Conservation (phyloP, 306 rosid genomes). For the Chamaecrista fasciculata region DNA sequence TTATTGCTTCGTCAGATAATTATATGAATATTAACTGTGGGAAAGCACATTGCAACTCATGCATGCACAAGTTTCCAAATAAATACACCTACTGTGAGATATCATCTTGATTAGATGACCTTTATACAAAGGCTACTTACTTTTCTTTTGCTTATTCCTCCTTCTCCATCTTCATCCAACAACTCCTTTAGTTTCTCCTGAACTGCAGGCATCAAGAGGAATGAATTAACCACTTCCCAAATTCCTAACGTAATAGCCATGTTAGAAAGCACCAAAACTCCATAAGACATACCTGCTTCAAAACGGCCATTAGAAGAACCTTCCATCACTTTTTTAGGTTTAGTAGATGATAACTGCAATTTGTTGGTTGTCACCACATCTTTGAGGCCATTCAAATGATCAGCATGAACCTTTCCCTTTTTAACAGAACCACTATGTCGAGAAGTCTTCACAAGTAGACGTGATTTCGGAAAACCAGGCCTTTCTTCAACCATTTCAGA, state of each 20-base stretch:
- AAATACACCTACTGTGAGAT: conserved; percentile 24
- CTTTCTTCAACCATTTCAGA: conserved; percentile 48
- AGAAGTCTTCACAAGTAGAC: conserved; percentile 51
- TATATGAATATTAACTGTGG: conserved; percentile 17
- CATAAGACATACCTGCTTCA: conserved; percentile 78
- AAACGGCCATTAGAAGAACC: conserved; percentile 64
- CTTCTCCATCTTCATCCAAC: conserved; percentile 87
- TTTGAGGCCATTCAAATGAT: conserved; percentile 41
- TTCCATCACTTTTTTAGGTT: conserved; percentile 63
- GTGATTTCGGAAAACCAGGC: conserved; percentile 40
- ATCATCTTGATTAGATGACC: conserved; percentile 4
- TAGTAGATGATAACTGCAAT: conserved; percentile 48
- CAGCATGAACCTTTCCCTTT: conserved; percentile 57
- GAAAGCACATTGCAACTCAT: conserved; percentile 21
- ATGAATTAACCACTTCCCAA: conserved; percentile 32
- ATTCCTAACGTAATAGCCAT: conserved; percentile 21
- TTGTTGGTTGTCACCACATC: conserved; percentile 43
- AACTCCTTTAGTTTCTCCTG: conserved; percentile 93
- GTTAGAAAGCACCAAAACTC: conserved; percentile 10
- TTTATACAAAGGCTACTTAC: conserved; percentile 49
- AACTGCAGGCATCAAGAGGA: conserved; percentile 57
- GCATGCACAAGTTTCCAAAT: conserved; percentile 31
- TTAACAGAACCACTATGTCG: conserved; percentile 43
- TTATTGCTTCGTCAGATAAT: conserved; percentile 14
- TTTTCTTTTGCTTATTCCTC: conserved; percentile 94